Evolutionary conservation across 2,329 filamentous ascomycete genomes (phyloP), one percentile per base, ranked within the genome.

Genomic region (Hymenoscyphus salicellus): DNA sequence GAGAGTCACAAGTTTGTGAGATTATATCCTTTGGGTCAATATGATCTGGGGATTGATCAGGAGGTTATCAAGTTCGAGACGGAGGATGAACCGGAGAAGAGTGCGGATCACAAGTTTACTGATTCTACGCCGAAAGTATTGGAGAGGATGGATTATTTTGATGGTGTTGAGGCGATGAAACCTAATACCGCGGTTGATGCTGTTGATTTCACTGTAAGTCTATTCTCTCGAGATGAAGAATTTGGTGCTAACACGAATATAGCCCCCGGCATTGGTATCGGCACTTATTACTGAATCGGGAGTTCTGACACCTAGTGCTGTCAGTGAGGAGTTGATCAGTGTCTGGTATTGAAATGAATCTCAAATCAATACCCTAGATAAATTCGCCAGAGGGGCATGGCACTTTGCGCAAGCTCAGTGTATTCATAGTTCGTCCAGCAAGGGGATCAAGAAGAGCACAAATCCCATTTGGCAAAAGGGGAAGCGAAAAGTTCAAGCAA

Each of bases 1-100:
- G 95, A 99, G 80, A 96, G 91, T 72, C 95, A 99, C 82, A 99
- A 99, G 79, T 97, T 99, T 75, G 92, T 96, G 56, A 85, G 93
- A 72, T 84, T 95, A 63, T 95, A 93, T 72, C 92, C 94, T 1
- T 80, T 95, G 26, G 87, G 89, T 68, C 92, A 97, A 78, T 86
- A 89, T 65, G 91, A 95, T 74, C 80, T 96, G 65, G 91, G 91
- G 0, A 87, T 96, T 69, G 85, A 89, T 74, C 92, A 97, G 77
- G 84, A 86, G 38, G 84, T 96, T 16, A 82, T 95, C 65, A 86
- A 91, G 58, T 96, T 95, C 76, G 83, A 82, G 71, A 86, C 85
- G 1, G 81, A 84, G 5, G 80, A 84, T 66, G 78, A 81, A 7
- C 78, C 81, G 49, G 81, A 86, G 63, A 79, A 71, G 43, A 63